Evolutionary conservation across 495 filamentous ascomycete genomes (phyloP).

Genomic region (Bacidia rubella): DNA sequence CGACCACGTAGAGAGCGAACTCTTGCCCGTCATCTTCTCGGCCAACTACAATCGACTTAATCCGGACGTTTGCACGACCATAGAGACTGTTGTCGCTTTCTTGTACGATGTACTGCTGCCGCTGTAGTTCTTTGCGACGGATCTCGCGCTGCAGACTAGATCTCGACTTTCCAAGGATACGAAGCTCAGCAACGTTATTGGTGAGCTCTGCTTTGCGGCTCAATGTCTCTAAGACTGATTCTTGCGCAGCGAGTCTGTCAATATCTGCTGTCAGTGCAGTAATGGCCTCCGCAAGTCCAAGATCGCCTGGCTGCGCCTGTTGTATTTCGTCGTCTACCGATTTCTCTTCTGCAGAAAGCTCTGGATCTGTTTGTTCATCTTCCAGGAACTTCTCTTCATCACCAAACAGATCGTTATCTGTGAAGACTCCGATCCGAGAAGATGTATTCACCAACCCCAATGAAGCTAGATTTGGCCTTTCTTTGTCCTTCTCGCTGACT

Average conservation of each 20-base stretch:
- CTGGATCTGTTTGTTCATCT: conserved; percentile 68
- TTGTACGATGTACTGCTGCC: conserved; percentile 93
- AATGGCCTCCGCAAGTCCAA: conserved; percentile 88
- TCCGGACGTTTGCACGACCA: conserved; percentile 74
- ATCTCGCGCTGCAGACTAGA: conserved; percentile 86
- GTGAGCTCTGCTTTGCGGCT: conserved; percentile 91
- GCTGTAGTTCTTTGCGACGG: conserved; percentile 83
- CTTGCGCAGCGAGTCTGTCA: conserved; percentile 75
- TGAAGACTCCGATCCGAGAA: conserved; percentile 74
- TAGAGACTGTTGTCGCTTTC: conserved; percentile 97
- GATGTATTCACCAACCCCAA: conserved; percentile 75
- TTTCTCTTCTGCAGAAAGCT: conserved; percentile 40
- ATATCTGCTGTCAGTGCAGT: conserved; percentile 73
- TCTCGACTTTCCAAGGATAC: conserved; percentile 89
- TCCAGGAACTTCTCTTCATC: conserved; percentile 79
- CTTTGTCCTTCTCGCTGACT: conserved; percentile 35
- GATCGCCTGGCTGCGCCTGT: conserved; percentile 87
- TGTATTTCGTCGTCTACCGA: conserved; percentile 73
- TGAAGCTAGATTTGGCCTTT: conserved; percentile 77
- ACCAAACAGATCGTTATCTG: conserved; percentile 81
- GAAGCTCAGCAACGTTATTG: conserved; percentile 84
- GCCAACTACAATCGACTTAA: conserved; percentile 84
- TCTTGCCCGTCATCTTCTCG: conserved; percentile 87
- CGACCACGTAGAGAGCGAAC: conserved; percentile 84
- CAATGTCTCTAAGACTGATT: conserved; percentile 80